Evolutionary conservation across 177 flowering plant species (phyloP), one percentile per base, ranked within the genome.

Genomic region (Vitis hybrid): DNA sequence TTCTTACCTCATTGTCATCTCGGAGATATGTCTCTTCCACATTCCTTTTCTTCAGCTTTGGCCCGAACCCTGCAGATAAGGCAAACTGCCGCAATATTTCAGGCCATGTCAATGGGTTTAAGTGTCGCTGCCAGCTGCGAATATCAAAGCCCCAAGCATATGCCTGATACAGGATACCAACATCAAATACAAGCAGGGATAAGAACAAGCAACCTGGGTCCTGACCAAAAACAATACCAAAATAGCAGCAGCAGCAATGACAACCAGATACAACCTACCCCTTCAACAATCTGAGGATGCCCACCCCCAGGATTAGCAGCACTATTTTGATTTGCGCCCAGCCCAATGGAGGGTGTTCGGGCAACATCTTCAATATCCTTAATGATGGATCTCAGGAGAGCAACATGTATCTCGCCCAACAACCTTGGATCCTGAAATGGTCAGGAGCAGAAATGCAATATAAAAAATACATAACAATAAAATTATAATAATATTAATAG

Each of bases 341-440:
- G 39, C 26, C 89, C 91, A 50, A 74, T 71, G 32, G 90, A 80
- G 2, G 97, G 92, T 65, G 94, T 85, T 70, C 95, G 84, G 17
- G 94, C 92, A 72, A 91, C 98, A 83, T 92, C 97, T 76, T 92
- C 98, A 67, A 94, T 91, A 78, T 94, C 98, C 81, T 91, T 94
- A 23, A 94, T 83, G 19, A 92, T 87, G 34, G 78, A 81, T 71
- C 75, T 87, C 68, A 94, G 76, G 75, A 94, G 88, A 71, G 92
- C 81, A 71, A 94, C 75, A 80, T 94, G 97, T 73, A 94, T 79
- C 78, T 94, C 98, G 60, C 90, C 88, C 70, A 92, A 73, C 76
- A 94, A 66, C 72, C 98, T 84, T 62, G 97, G 79, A 65, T 94
- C 97, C 98, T 94, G 79, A 67, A 60, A 62, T 61, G 48, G n/a